Percentiles rank a stretch among this genome's conserved stretches.
phyloP scores from a whole-genome alignment of 2,329 filamentous ascomycete species.

The Penicillium sp. region DNA sequence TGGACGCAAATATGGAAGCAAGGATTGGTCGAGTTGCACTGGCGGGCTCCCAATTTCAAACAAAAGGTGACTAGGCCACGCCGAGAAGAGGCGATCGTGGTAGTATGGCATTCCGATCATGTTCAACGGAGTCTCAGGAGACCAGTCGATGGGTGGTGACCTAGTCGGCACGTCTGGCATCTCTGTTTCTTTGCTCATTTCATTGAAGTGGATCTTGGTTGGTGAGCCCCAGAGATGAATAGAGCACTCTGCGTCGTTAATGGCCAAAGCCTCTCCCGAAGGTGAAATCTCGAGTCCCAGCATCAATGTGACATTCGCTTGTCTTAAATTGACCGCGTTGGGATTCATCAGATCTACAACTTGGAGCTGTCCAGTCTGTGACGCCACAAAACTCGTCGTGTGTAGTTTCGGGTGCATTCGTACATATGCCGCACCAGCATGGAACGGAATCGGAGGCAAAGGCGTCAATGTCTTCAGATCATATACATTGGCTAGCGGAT shows the following conservation, averaged over 20 bases:
- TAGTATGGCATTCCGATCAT: slow-evolving; percentile 92
- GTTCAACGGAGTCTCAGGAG: slow-evolving; percentile 75
- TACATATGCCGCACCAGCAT: slow-evolving; percentile 88
- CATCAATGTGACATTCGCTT: slow-evolving; percentile 77
- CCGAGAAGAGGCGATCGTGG: slow-evolving; percentile 79
- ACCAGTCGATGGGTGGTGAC: slow-evolving; percentile 67
- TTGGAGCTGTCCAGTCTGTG: slow-evolving; percentile 89
- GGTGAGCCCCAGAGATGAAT: slow-evolving; percentile 89
- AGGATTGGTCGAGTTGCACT: slow-evolving; percentile 68
- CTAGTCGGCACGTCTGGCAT: slow-evolving; percentile 70
- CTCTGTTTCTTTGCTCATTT: slow-evolving; percentile 74
- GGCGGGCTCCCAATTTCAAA: slow-evolving; percentile 86
- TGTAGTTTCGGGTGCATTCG: slow-evolving; percentile 95
- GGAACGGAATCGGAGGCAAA: slow-evolving; percentile 86
- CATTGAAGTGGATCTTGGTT: slow-evolving; percentile 81
- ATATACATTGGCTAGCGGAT: slow-evolving; percentile 92
- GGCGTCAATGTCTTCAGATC: slow-evolving; percentile 88
- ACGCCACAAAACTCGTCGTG: slow-evolving; percentile 91
- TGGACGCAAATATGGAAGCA: slow-evolving; percentile 67
- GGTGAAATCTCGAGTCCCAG: slow-evolving; percentile 82
- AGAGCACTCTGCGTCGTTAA: slow-evolving; percentile 75
- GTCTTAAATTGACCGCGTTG: slow-evolving; percentile 80
- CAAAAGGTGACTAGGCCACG: slow-evolving; percentile 81
- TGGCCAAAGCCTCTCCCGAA: slow-evolving; percentile 79
- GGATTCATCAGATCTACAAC: slow-evolving; percentile 95